Conservation (phyloP, 75 land plant species). For the Pinus albicaulis region DNA sequence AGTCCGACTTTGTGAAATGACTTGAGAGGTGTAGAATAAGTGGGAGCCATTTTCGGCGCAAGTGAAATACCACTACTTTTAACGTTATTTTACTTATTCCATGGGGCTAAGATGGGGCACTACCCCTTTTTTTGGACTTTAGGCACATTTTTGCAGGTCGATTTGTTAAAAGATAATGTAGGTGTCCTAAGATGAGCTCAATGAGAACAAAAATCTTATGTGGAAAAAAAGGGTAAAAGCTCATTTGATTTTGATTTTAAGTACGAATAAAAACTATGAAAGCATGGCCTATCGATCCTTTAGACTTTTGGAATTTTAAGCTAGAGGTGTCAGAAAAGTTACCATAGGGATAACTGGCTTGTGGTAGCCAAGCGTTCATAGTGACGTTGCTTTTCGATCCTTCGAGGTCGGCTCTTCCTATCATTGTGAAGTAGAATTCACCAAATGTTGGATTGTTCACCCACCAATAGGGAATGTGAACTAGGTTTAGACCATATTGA, state of each 20-base stretch:
- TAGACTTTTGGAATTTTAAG: not conserved
- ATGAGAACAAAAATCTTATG: too few species aligned
- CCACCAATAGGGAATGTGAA: conserved; percentile 46
- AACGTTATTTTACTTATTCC: too few species aligned
- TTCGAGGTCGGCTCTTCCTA: conserved; percentile 40
- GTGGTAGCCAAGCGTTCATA: conserved; percentile 23
- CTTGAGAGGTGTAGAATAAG: too few species aligned
- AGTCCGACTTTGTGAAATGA: too few species aligned
- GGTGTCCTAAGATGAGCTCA: too few species aligned
- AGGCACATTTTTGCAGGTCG: too few species aligned
- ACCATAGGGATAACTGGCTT: not conserved
- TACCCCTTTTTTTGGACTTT: too few species aligned
- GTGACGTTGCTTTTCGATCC: conserved; percentile 33
- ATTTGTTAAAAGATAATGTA: too few species aligned
- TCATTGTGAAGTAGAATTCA: conserved; percentile 30
- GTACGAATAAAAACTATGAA: not conserved
- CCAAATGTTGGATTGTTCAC: conserved; percentile 49
- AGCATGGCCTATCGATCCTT: not conserved
- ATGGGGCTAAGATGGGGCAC: too few species aligned
- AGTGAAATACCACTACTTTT: too few species aligned
- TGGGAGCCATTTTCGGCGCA: too few species aligned
- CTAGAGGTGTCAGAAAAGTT: conserved; percentile 5
- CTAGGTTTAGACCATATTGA: conserved; percentile 36
- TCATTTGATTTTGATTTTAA: not conserved
- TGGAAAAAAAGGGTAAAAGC: too few species aligned